phyloP scores from a whole-genome alignment of 345 rosid genomes.

The Conringia planisiliqua region DNA sequence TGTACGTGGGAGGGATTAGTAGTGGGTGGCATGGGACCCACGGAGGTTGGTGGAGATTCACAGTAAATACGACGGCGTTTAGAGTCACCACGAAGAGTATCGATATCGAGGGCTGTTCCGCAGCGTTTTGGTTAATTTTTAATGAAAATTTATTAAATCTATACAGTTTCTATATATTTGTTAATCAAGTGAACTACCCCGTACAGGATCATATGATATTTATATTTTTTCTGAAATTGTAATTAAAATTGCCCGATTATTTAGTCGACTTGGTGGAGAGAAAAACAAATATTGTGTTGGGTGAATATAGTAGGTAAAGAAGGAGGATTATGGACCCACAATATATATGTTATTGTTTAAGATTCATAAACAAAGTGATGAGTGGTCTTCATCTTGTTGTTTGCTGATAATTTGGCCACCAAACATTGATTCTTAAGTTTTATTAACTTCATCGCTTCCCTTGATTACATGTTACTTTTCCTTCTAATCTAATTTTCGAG shows the following conservation, averaged over 20 bases:
- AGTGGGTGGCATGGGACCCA: constrained; percentile 30
- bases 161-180: background rate
- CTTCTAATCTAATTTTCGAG: background rate
- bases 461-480: background rate
- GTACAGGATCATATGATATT: background rate
- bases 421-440: constrained; percentile 13
- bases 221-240: background rate
- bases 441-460: background rate
- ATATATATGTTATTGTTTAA: background rate
- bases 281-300: background rate
- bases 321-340: constrained; percentile 7
- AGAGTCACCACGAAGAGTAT: background rate
- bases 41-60: constrained; percentile 34
- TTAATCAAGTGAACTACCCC: background rate
- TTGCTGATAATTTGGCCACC: constrained; percentile 26
- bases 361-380: constrained; percentile 1
- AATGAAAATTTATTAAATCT: background rate
- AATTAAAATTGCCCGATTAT: background rate
- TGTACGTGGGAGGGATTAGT: constrained; percentile 22
- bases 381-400: constrained; percentile 3
- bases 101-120: background rate
- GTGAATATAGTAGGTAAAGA: constrained; percentile 19
- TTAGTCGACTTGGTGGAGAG: too few relatives aligned
- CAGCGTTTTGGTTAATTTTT: constrained; percentile 2
- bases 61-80: constrained; percentile 8